Base-by-base conservation (phyloP, 2,329 filamentous ascomycete genomes). In the Aspergillus quadricinctus region DNA sequence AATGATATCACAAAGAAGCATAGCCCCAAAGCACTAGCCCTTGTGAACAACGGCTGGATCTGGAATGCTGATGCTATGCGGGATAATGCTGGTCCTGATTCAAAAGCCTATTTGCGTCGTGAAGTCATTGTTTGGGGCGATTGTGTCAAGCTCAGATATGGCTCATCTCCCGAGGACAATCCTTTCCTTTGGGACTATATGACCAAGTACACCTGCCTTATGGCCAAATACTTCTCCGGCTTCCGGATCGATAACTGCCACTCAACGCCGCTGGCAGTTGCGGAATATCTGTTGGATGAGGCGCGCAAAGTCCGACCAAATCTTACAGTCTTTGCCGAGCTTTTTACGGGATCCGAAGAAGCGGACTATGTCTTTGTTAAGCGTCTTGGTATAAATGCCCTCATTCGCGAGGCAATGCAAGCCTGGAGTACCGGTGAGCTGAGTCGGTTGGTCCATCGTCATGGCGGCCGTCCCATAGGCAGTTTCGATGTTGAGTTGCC, bases 101-200 rank as follows among this genome's bases (percentile, higher is more conserved):
- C 93, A 8, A 87, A 88, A 55, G 92, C 93, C n/a, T 99, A 99
- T 69, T 82, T 99, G n/a, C 85, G 91, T 52, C 85, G 94, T 64
- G 92, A 99, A 73, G 91, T 99, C 58, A 97, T 99, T 64, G 89
- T 97, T 29, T 99, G 94, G 94, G 92, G 93, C 14, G 94, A 99
- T 71, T 99, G 95, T 71, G 94, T 97, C 60, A 99, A 99, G 78
- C 82, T 99, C 53, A 87, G 94, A 19, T 99, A 97, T 69, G 94
- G 94, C 35, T 81, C 79, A 27, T 81, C 85, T 0, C 89, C 88
- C 0, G 77, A 92, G 53, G 94, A 97, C 71, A 97, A 88, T 66
- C 93, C 94, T 0, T 99, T 86, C 78, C 79, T 99, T 8, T 99
- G 94, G 94, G 86, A 96, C 8, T 90, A 90, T 71, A 99, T 99